Base-by-base conservation (phyloP, 768 basidiomycete genomes). In the Xerocomus brunneocitrinus region DNA sequence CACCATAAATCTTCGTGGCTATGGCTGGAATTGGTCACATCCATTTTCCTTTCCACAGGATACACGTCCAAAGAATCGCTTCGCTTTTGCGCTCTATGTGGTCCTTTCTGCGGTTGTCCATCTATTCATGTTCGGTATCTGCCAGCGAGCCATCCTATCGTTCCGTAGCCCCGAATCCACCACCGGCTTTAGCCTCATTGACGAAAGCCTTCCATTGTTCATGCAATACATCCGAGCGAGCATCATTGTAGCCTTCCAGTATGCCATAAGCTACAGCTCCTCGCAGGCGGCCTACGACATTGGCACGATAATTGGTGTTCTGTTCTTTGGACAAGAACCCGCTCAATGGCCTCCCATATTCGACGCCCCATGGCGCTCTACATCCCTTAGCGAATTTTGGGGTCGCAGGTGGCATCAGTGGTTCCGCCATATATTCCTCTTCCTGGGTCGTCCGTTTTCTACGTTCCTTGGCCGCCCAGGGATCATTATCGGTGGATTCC, bases 401-500 rank as follows among this genome's bases (percentile, higher is more conserved):
- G 58, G 64, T n/a, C 53, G 53, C 10, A 61, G 72, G 10, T 76
- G 73, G 76, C 74, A 76, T 47, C 35, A 36, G 12, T 36, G 14
- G 35, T 36, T 36, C 16, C 35, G 35, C 16, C 35, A 36, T 16
- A 6, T 42, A 3, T 74, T 74, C 54, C 41, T 73, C 43, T 36
- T 58, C 12, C 31, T 70, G 8, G 75, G 74, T 10, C 62, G 62
- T 6, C 34, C 34, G 4, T 35, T 35, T 12, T 14, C 5, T 47
- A 12, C 68, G 70, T 1, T 40, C 67, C n/a, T 64, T 62, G 22
- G 54, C 64, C 27, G 76, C 8, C 49, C 63, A 1, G 82, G 79
- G 3, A 71, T 67, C 1, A 67, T 85, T 2, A 40, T 87, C 2
- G 83, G 83, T 8, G 74, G 76, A 5, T 87, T 87, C 63, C 53